Base-by-base conservation (phyloP, 2,329 filamentous ascomycete species). In the Bipolaris oryzae region DNA sequence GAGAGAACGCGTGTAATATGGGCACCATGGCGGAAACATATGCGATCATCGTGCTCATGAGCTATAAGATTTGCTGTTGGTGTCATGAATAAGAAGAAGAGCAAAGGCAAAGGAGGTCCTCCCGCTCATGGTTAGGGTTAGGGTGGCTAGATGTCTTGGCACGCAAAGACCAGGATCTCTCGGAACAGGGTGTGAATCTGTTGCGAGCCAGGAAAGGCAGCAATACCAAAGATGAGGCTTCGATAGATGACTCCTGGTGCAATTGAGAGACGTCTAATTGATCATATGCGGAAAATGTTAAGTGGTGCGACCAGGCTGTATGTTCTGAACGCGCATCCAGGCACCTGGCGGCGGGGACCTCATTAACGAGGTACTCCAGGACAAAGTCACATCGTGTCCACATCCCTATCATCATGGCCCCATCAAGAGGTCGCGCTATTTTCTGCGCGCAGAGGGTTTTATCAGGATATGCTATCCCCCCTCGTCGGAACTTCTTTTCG, bases 391-490 rank as follows among this genome's bases (percentile, higher is more conserved):
- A 31, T 31, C 10, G 28, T 5, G 13, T 11, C 28, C 28, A 10
- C 10, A 1, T 34, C 46, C 11, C 46, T 9, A 53, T 25, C n/a
- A 48, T 34, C 34, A 67, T 67, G 62, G 64, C 64, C 44, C 64
- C 64, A 11, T 66, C 62, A 15, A 64, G 64, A 43, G 64, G 64
- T 10, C 6, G 37, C 23, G 43, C 31, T 15, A 50, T 55, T 20
- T 39, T 18, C 13, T 23, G 7, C 5, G 16, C 34, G 31, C 50
- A 34, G 31, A 37, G 18, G 9, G 6, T 59, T 16, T 48, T 47
- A 34, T 42, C n/a, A 13, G 25, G 2, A 43, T 39, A n/a, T 33
- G 11, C 9, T 15, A 31, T 20, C 28, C 18, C 15, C n/a, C 23
- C 39, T 38, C 38, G 20, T 33, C 44, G 43, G 16, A 16, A 41